Base-by-base conservation (phyloP, 1,284 basidiomycete species). In the Ustilago bromivora region DNA sequence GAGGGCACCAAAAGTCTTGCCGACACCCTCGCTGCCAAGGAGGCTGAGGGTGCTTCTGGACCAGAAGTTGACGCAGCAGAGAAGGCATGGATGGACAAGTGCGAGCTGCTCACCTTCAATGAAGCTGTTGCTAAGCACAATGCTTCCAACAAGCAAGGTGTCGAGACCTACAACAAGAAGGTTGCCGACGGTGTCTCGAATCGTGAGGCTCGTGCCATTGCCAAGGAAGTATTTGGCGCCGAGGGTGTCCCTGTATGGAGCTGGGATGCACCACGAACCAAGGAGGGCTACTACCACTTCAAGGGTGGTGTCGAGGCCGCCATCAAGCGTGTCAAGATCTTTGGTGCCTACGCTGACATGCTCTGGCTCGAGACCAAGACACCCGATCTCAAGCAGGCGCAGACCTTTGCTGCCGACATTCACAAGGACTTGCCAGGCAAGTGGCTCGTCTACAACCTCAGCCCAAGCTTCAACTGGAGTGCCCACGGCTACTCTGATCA, bases 401-500 rank as follows among this genome's bases (percentile, higher is more conserved):
- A 90, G 55, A 90, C 89, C 55, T 95, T 96, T 86, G 92, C 94
- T 1, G 88, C 91, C 57, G 90, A 90, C 83, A 93, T 96, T 79
- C 89, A 92, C 68, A 89, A 90, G 75, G 89, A 89, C 84, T 90
- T 89, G 85, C 93, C 93, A 46, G 91, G 89, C 82, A 94, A 94
- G 82, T 88, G 91, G 92, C 91, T 97, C 80, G 94, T 96, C n/a
- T 97, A 96, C 86, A 97, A 96, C 86, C 88, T 96, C 71, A 94
- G 93, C 82, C 95, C 94, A 4, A 94, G 93, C 83, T 97, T 97
- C 89, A 96, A 96, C 87, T 97, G 95, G 95, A 89, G 90, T 34
- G 90, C 89, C 12, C 92, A 93, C 82, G 94, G 94, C 17, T 95
- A 93, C 87, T 90, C 89, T 54, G 91, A 92, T 90, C 72, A 41